Percentiles rank a stretch among this genome's conserved stretches.
These are phyloP conservation scores for Colletotrichum phormii DNA, from an alignment of 2,329 filamentous ascomycete species.

Conservation along the genomic window DNA sequence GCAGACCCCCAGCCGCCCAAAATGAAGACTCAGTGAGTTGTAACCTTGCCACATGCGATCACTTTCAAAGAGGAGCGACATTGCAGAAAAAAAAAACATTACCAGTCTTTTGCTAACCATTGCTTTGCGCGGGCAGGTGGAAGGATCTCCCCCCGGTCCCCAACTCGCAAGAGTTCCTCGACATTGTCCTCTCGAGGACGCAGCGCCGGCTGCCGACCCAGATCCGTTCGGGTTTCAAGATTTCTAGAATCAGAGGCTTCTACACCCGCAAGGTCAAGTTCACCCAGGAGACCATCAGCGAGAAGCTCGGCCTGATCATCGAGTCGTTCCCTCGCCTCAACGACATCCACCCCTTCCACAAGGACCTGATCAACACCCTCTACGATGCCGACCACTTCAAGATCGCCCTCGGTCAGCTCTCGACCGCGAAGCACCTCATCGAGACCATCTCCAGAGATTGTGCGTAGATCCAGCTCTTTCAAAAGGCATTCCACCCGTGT, in stretches of 20 bases:
- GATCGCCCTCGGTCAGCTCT: conserved; percentile 95
- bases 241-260: conserved; percentile 73
- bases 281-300: conserved; percentile 94
- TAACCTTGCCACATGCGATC: background rate
- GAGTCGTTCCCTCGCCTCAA: conserved; percentile 92
- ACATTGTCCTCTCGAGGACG: conserved; percentile 94
- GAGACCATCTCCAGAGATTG: conserved; percentile 95
- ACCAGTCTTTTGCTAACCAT: conserved; percentile 2
- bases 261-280: conserved; percentile 89
- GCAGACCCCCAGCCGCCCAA: conserved; percentile 32
- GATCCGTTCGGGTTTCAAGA: conserved; percentile 95
- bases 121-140: conserved; percentile 54
- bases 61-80: background rate
- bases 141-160: conserved; percentile 89
- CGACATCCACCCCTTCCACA: conserved; percentile 92
- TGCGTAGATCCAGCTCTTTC: background rate
- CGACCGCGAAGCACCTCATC: conserved; percentile 94
- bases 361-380: conserved; percentile 93
- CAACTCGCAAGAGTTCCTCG: conserved; percentile 93
- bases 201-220: conserved; percentile 94
- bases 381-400: conserved; percentile 99
- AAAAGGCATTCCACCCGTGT: background rate
- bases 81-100: background rate
- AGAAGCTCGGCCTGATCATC: conserved; percentile 91
- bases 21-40: conserved; percentile 39